A percentile compares a stretch with the other conserved stretches of the same genome.
Conservation (phyloP, 139 green algal species). For the Gonium pectorale region DNA sequence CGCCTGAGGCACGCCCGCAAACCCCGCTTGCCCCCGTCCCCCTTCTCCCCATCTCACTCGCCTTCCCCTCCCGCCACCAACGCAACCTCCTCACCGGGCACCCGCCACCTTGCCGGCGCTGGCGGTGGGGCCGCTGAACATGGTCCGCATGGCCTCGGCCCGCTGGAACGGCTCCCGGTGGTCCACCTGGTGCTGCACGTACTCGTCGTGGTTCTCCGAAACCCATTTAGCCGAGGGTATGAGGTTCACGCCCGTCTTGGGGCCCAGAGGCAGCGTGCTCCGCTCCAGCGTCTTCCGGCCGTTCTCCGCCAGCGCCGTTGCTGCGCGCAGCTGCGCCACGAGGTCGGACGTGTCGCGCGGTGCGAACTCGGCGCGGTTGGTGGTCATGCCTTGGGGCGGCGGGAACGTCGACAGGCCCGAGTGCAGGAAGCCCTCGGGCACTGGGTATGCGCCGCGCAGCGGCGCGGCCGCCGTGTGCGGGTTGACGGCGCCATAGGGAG, state of each 20-base stretch:
- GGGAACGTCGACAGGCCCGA: conserved; percentile 9
- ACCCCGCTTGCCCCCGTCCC: too few species aligned
- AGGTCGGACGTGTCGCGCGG: conserved; percentile 12
- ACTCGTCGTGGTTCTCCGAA: conserved; percentile 28
- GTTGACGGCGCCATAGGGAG: conserved; percentile 55
- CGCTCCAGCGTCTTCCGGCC: not conserved
- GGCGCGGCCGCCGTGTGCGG: conserved; percentile 42
- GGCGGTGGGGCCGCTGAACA: conserved; percentile 24
- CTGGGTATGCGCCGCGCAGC: conserved; percentile 27
- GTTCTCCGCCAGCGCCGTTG: not conserved
- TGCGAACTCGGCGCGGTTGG: conserved; percentile 21
- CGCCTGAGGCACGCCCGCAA: too few species aligned
- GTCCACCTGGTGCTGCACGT: not conserved
- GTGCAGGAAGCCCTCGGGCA: conserved; percentile 37
- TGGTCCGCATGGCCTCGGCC: not conserved
- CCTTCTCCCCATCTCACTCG: too few species aligned
- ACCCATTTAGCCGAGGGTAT: conserved; percentile 17
- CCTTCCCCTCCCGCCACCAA: too few species aligned
- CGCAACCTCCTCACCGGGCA: too few species aligned
- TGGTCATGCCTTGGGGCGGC: not conserved
- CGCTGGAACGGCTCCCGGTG: not conserved
- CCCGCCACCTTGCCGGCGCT: not conserved
- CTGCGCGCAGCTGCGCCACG: not conserved
- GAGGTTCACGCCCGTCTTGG: conserved; percentile 5
- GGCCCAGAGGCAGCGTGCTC: conserved; percentile 26